Conservation (phyloP, 108 stramenopile genomes). For the Skeletonema potamos region DNA sequence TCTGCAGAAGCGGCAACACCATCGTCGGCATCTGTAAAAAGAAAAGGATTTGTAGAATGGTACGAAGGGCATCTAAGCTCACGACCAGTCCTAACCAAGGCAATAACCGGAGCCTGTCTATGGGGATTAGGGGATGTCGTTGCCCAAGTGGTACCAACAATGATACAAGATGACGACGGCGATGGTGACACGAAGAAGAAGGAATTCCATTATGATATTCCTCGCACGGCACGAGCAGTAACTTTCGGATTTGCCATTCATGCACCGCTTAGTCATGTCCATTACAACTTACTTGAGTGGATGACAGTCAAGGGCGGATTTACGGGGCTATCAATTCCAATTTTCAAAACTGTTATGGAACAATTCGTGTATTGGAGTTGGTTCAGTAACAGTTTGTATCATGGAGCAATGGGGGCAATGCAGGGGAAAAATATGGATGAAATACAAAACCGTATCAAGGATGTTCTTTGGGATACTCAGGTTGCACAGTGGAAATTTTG, state of each 20-base stretch:
- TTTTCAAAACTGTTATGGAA: constrained; percentile 85
- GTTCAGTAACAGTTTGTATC: constrained; percentile 75
- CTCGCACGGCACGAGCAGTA: constrained; percentile 60
- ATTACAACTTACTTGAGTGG: constrained; percentile 83
- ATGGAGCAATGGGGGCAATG: constrained; percentile 82
- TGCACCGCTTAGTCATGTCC: constrained; percentile 69
- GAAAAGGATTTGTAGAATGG: constrained; percentile 57
- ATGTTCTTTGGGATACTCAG: constrained; percentile 31
- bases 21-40: not conserved
- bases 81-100: constrained; percentile 67
- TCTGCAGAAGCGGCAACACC: not conserved
- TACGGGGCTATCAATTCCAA: constrained; percentile 52
- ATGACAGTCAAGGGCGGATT: constrained; percentile 62
- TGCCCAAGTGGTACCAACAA: constrained; percentile 64
- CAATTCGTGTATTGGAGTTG: constrained; percentile 88
- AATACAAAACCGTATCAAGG: constrained; percentile 61
- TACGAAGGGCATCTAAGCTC: constrained; percentile 66
- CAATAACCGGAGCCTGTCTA: constrained; percentile 60
- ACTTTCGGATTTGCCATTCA: constrained; percentile 72
- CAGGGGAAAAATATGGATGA: constrained; percentile 53
- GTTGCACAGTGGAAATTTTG: constrained; percentile 55
- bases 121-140: constrained; percentile 79
- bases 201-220: constrained; percentile 51
- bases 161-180: constrained; percentile 21
- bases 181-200: constrained; percentile 5